Evolutionary conservation across 345 rosid species (phyloP).

Genomic region (Eucalyptus erythrocorys): DNA sequence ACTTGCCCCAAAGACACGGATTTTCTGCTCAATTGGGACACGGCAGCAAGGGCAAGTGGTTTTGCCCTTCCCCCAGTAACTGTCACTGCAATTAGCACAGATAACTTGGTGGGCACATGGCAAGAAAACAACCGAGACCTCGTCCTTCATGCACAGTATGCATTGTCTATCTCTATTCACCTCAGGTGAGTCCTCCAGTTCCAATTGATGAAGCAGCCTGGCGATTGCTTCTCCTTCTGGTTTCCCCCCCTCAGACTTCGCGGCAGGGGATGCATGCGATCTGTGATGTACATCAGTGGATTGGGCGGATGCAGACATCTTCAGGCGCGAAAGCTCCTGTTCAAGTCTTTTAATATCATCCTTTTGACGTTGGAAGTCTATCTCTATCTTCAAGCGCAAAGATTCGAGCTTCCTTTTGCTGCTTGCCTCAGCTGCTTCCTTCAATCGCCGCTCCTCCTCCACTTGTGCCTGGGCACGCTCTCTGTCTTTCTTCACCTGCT

Average conservation of each 20-base stretch:
- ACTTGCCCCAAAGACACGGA: constrained; percentile 8
- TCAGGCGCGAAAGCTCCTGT: constrained; percentile 3
- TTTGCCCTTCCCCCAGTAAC: constrained; percentile 5
- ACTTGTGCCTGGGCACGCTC: constrained; percentile 1
- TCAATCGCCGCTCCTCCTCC: constrained; percentile 5
- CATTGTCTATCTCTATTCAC: constrained; percentile 1
- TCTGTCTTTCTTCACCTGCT: background rate
- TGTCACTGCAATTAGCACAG: constrained; percentile 10
- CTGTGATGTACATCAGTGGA: background rate
- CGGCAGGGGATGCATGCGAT: background rate
- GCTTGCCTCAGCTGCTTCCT: constrained; percentile 3
- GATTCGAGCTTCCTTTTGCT: constrained; percentile 1
- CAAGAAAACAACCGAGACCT: constrained; percentile 7
- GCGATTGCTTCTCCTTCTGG: background rate
- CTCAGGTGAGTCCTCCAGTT: background rate
- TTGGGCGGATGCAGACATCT: background rate
- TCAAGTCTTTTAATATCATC: constrained; percentile 9
- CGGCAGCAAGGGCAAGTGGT: constrained; percentile 12
- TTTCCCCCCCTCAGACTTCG: background rate
- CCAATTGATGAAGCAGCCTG: background rate
- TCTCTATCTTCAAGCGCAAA: constrained; percentile 9
- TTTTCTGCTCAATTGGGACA: constrained; percentile 1
- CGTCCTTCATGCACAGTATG: constrained; percentile 6
- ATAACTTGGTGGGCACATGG: constrained; percentile 15
- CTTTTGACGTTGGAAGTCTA: constrained; percentile 9